Evolutionary conservation across 2,329 filamentous ascomycete genomes (phyloP), one percentile per base, ranked within the genome.

Genomic region (Botrytis elliptica): DNA sequence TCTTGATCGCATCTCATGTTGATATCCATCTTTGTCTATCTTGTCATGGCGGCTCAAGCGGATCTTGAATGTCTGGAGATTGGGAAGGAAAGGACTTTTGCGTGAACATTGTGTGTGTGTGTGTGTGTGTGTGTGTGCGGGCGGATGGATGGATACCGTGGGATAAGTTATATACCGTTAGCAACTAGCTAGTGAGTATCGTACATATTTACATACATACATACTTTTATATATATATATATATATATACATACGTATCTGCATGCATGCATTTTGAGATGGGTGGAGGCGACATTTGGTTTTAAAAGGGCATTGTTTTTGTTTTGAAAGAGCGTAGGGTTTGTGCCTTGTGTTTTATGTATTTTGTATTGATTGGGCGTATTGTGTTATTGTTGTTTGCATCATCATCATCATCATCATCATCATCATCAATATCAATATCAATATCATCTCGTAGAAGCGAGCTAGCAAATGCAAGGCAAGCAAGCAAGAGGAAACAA

Each of bases 1-100:
- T 55, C 46, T 68, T 40, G 65, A 40, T 67, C 16, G 46, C 65
- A 40, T 67, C 4, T 68, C 46, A 68, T 68, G 65, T 68, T 68
- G 65, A 55, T 68, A 29, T 55, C 33, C 25, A 52, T 63, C 52
- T 57, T 29, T 29, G n/a, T 57, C 52, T 57, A 33, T 68, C 46
- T 29, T 40, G 29, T 68, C 65, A 40, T 40, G 65, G 65, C 25
- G 65, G 63, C 63, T 46, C 65, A 40, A 40, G 46, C 12, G 65
- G 46, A 46, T 65, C 42, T 65, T 46, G 63, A 46, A 65, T 22
- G 29, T 46, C 40, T 20, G 22, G 22, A 46, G 38, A 40, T 14
- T 67, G 44, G 44, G 33, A 67, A 46, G 44, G 29, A 63, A 40
- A 42, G 46, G 65, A 16, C 36, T 55, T 68, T 38, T 40, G 49